phyloP scores from a whole-genome alignment of 345 rosid species.

The Brassica rapa region DNA sequence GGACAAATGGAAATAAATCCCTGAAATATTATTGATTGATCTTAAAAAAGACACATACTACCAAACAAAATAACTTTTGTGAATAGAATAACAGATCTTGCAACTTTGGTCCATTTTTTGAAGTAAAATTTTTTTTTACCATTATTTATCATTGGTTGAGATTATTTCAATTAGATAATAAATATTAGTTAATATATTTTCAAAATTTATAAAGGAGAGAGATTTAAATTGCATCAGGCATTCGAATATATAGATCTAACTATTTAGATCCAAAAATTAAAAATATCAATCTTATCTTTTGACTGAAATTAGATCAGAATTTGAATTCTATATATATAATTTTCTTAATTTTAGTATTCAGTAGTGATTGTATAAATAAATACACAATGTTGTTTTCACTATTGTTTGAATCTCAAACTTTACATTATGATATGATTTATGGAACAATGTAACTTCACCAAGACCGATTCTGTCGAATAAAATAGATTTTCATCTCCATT shows the following conservation, averaged over 20 bases:
- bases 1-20: conserved; percentile 8
- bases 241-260: neutral
- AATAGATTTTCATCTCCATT: neutral
- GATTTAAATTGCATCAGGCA: neutral
- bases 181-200: neutral
- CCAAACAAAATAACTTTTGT: neutral
- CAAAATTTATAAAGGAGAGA: neutral
- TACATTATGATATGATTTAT: neutral
- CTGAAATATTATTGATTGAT: neutral
- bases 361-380: neutral
- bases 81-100: neutral
- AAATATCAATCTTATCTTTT: neutral
- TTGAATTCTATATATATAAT: neutral
- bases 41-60: neutral
- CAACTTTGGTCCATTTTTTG: neutral
- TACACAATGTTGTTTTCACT: neutral
- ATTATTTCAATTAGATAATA: neutral
- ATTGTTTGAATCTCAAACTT: neutral
- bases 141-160: neutral
- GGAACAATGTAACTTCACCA: neutral
- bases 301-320: neutral
- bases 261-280: neutral
- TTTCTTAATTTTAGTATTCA: neutral
- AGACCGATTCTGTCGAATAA: neutral
- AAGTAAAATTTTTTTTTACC: neutral